Evolutionary conservation across 2,329 filamentous ascomycete genomes (phyloP).

Genomic region (Trichoderma semiorbis): DNA sequence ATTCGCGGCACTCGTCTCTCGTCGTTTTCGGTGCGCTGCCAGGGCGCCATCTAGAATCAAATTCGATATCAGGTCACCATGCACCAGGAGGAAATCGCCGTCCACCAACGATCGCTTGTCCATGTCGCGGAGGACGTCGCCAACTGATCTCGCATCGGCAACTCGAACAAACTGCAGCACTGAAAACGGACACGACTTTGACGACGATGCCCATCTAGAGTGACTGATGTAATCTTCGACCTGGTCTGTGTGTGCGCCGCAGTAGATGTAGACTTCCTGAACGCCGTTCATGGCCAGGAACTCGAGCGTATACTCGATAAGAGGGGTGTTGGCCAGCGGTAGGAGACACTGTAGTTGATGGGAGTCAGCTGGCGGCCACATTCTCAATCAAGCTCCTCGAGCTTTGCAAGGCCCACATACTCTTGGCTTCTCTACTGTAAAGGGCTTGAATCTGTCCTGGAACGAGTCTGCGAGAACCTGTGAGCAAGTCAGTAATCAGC

Average conservation of each 20-base stretch:
- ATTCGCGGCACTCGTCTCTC: slow-evolving; percentile 82
- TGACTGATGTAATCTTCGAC: slow-evolving; percentile 81
- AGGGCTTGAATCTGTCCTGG: slow-evolving; percentile 85
- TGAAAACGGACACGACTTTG: slow-evolving; percentile 63
- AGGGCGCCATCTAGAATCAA: slow-evolving; percentile 77
- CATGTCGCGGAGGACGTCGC: slow-evolving; percentile 91
- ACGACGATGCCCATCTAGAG: slow-evolving; percentile 66
- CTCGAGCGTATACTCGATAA: slow-evolving; percentile 97
- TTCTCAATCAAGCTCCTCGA: not conserved
- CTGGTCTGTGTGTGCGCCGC: slow-evolving; percentile 78
- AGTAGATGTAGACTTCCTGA: slow-evolving; percentile 92
- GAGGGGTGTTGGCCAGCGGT: slow-evolving; percentile 84
- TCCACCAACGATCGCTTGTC: slow-evolving; percentile 81
- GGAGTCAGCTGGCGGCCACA: not conserved
- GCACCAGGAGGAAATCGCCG: slow-evolving; percentile 88
- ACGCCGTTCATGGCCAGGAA: slow-evolving; percentile 94
- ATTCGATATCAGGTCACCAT: slow-evolving; percentile 90
- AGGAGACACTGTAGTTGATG: slow-evolving; percentile 70
- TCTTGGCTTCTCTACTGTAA: slow-evolving; percentile 83
- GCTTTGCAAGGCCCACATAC: slow-evolving; percentile 40
- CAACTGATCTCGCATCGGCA: slow-evolving; percentile 75
- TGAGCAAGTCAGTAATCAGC: not conserved
- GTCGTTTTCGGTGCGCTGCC: slow-evolving; percentile 73
- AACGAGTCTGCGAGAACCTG: slow-evolving; percentile 92
- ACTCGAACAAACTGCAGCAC: slow-evolving; percentile 82